Base-by-base conservation (phyloP, 257 asterid genomes). In the Solanum bukasovii region DNA sequence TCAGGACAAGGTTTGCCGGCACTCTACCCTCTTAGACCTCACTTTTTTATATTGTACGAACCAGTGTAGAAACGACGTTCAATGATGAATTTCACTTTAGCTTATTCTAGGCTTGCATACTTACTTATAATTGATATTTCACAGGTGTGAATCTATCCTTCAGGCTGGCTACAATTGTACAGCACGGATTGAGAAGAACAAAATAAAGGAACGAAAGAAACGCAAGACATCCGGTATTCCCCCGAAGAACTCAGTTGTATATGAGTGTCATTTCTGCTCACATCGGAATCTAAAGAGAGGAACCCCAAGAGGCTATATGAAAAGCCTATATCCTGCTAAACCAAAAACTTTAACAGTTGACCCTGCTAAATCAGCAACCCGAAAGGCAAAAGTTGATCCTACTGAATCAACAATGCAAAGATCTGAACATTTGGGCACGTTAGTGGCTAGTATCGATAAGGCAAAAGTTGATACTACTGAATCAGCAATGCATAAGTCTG, bases 61-160 rank as follows among this genome's bases (percentile, higher is more conserved):
- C 91, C 93, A n/a, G 75, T 56, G 35, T 90, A 89, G 88, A 91
- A 91, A 27, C 89, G 49, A 35, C 88, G 67, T 38, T 91, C 91
- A 31, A 90, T 89, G 88, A 91, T 86, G 85, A 87, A 89, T 85
- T 90, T n/a, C n/a, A n/a, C n/a, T n/a, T n/a, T n/a, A n/a, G n/a
- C n/a, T n/a, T n/a, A n/a, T 34, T 34, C 35, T 34, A 34, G 35
- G 35, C 35, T 34, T 34, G 35, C 35, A 34, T 34, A 34, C 46
- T 33, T 31, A 71, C 35, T 67, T 86, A 16, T 63, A 65, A 21
- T 72, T 71, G 49, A 63, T 88, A 75, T 87, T 88, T 84, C 25
- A 33, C 94, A 95, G 98, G 89, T 94, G 98, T 68, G 96, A 94
- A 90, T 90, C 98, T 40, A 89, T 94, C 86, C 94, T 96, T 85